Percentiles rank a stretch among this genome's conserved stretches.
Conservation (phyloP, 1,284 basidiomycete genomes). For the Caloboletus inedulis region DNA sequence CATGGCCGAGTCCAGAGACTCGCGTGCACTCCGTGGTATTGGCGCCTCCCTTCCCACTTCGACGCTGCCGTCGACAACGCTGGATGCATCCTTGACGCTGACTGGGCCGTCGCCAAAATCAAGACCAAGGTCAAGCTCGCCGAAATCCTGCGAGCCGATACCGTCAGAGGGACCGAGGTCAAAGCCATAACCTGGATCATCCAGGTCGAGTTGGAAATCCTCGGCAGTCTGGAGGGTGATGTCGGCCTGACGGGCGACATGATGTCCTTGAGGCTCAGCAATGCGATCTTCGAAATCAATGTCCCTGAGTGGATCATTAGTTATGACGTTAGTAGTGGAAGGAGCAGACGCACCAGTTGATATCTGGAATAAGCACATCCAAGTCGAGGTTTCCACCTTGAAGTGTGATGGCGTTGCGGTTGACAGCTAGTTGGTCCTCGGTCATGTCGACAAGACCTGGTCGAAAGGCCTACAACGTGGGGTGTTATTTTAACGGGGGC, state of each 20-base stretch:
- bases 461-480: constrained; percentile 73
- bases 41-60: constrained; percentile 74
- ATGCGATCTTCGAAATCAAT: constrained; percentile 71
- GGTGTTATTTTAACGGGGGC: constrained; percentile 4
- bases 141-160: constrained; percentile 83
- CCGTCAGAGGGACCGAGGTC: constrained; percentile 76
- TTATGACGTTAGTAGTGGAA: background rate
- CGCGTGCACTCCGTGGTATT: constrained; percentile 41
- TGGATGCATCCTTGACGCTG: constrained; percentile 43
- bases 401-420: constrained; percentile 84
- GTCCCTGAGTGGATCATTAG: constrained; percentile 49
- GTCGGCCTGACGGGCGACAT: constrained; percentile 79
- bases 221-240: constrained; percentile 76
- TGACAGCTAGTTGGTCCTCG: constrained; percentile 86
- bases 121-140: constrained; percentile 68
- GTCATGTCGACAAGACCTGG: constrained; percentile 93
- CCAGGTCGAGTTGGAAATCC: constrained; percentile 61
- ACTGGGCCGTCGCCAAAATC: constrained; percentile 61
- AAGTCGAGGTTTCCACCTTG: constrained; percentile 71
- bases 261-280: constrained; percentile 65
- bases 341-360: constrained; percentile 59
- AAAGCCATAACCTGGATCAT: constrained; percentile 57
- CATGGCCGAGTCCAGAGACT: constrained; percentile 61
- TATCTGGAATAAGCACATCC: constrained; percentile 77
- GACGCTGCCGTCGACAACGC: constrained; percentile 55